Evolutionary conservation across 331 rosid species (phyloP).

Genomic region (Arachis monticola): DNA sequence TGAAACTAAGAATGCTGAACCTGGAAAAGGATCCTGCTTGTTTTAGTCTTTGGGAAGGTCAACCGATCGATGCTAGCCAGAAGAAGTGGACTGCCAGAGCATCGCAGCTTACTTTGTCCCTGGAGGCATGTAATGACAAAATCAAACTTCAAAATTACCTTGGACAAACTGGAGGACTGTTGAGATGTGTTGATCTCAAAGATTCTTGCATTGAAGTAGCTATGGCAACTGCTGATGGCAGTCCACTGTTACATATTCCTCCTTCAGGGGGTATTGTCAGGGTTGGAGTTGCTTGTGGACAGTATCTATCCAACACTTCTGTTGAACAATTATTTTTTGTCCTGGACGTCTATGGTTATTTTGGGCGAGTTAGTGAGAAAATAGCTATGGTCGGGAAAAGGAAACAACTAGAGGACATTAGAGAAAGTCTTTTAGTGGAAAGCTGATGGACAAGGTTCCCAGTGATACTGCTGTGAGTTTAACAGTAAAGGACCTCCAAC

Average conservation of each 20-base stretch:
- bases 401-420: slow-evolving; percentile 48
- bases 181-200: slow-evolving; percentile 90
- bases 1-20: slow-evolving; percentile 63
- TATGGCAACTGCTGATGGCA: slow-evolving; percentile 94
- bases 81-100: slow-evolving; percentile 81
- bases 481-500: slow-evolving; percentile 68
- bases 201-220: slow-evolving; percentile 85
- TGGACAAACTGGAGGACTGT: slow-evolving; percentile 60
- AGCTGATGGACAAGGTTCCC: slow-evolving; percentile 85
- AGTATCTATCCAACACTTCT: slow-evolving; percentile 80
- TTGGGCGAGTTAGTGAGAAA: slow-evolving; percentile 81
- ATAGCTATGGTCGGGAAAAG: slow-evolving; percentile 67
- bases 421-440: slow-evolving; percentile 50
- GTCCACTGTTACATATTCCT: slow-evolving; percentile 73
- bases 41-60: slow-evolving; percentile 91
- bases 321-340: slow-evolving; percentile 89
- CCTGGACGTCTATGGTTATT: slow-evolving; percentile 84
- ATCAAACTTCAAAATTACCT: background rate
- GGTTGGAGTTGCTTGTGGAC: slow-evolving; percentile 84
- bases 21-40: slow-evolving; percentile 96
- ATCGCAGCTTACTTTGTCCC: slow-evolving; percentile 73
- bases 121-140: slow-evolving; percentile 59
- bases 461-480: slow-evolving; percentile 87
- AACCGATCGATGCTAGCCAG: slow-evolving; percentile 88
- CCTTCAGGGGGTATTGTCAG: slow-evolving; percentile 95